Conservation (phyloP, 2,329 filamentous ascomycete species). For the Epichloe baconii region DNA sequence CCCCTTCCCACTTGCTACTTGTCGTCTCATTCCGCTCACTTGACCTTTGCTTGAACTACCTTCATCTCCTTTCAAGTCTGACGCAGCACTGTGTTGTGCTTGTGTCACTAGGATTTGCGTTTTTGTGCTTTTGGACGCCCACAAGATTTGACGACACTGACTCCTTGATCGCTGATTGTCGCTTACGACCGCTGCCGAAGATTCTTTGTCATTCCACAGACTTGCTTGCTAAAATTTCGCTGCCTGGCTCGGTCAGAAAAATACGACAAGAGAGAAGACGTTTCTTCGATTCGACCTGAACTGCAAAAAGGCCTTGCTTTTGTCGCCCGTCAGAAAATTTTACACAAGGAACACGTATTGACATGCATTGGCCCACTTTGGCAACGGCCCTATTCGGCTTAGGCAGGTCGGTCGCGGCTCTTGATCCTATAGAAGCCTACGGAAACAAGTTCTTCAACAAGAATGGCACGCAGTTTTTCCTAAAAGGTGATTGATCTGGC, state of each 20-base stretch:
- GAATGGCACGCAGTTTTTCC: constrained; percentile 69
- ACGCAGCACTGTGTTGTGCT: neutral
- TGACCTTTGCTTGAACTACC: neutral
- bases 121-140: constrained; percentile 3
- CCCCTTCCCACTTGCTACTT: neutral
- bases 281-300: neutral
- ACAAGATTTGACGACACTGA: neutral
- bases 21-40: neutral
- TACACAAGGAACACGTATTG: neutral
- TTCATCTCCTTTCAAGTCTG: neutral
- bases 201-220: neutral
- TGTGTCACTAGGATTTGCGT: neutral
- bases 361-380: constrained; percentile 27
- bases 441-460: constrained; percentile 79
- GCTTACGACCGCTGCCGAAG: neutral
- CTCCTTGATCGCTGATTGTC: neutral
- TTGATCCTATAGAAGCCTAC: constrained; percentile 39
- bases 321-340: neutral
- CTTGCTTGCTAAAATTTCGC: neutral
- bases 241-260: neutral
- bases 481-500: constrained; percentile 51
- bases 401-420: constrained; percentile 21
- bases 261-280: neutral
- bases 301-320: neutral
- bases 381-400: constrained; percentile 22